Percentiles rank a stretch among this genome's conserved stretches.
phyloP scores from a whole-genome alignment of 31 red algal genomes.

The Odonthalia washingtoniensis region DNA sequence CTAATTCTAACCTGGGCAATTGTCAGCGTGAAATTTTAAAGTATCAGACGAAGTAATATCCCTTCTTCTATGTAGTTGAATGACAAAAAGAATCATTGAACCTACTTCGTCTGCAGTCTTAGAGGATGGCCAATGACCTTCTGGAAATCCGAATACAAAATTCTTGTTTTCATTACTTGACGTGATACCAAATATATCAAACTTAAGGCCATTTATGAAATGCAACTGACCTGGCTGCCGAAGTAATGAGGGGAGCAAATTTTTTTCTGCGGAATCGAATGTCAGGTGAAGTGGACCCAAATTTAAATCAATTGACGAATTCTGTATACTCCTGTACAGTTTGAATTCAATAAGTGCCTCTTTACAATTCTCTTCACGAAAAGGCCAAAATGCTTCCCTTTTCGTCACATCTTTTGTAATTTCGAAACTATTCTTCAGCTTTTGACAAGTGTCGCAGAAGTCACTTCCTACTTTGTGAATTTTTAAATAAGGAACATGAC shows the following conservation, averaged over 20 bases:
- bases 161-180: neutral
- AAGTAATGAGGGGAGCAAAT: neutral
- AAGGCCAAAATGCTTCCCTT: neutral
- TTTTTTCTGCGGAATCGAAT: neutral
- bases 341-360: neutral
- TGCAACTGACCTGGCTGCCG: no score
- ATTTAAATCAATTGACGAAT: neutral
- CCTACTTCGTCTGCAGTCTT: no score
- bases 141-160: no score
- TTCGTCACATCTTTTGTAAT: no score
- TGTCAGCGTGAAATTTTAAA: no score
- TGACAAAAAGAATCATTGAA: no score
- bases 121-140: no score
- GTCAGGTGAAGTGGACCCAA: neutral
- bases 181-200: neutral
- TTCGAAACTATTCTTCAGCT: neutral
- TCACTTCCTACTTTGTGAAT: constrained; percentile 1
- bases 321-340: neutral
- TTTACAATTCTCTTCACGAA: no score
- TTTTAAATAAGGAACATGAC: no score
- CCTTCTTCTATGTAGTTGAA: no score
- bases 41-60: no score
- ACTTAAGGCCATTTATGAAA: neutral
- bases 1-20: constrained; percentile 25
- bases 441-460: neutral